A percentile compares a stretch with the other conserved stretches of the same genome.
phyloP scores from a whole-genome alignment of 1,284 basidiomycete species.

The Entoloma clypeatum region DNA sequence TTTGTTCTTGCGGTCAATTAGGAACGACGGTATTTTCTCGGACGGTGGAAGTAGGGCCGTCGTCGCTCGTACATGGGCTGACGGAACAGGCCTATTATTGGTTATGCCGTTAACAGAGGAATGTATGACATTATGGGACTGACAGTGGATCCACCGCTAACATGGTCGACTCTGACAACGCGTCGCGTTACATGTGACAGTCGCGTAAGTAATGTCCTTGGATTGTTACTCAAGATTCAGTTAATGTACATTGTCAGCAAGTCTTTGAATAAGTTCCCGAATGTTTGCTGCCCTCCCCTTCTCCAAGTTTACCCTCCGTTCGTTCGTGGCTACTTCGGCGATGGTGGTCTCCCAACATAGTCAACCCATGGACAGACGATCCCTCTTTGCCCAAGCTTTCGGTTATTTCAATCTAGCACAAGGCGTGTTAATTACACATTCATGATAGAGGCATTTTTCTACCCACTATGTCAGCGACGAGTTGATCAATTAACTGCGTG shows the following conservation, averaged over 20 bases:
- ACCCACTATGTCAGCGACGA: slow-evolving; percentile 60
- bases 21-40: slow-evolving; percentile 50
- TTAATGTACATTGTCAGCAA: no score
- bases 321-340: slow-evolving; percentile 32
- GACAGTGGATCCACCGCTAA: slow-evolving; percentile 14
- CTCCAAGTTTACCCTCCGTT: slow-evolving; percentile 29
- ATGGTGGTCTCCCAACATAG: slow-evolving; percentile 34
- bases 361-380: slow-evolving; percentile 51
- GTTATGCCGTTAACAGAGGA: neutral
- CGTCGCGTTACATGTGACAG: slow-evolving; percentile 15
- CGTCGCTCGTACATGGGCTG: slow-evolving; percentile 9
- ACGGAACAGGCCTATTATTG: slow-evolving; percentile 13
- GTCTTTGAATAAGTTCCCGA: slow-evolving; percentile 66
- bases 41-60: slow-evolving; percentile 22
- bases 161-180: slow-evolving; percentile 12
- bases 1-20: slow-evolving; percentile 50
- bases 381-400: slow-evolving; percentile 45
- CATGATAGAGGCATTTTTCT: no score
- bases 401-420: slow-evolving; percentile 53
- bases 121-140: neutral
- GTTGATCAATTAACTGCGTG: slow-evolving; percentile 55
- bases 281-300: slow-evolving; percentile 41
- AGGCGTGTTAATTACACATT: neutral
- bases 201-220: no score
- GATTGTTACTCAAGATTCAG: no score